These are phyloP conservation scores for Pythium pectinolyticum DNA, from an alignment of 352 stramenopile species.

Conservation along the genomic window DNA sequence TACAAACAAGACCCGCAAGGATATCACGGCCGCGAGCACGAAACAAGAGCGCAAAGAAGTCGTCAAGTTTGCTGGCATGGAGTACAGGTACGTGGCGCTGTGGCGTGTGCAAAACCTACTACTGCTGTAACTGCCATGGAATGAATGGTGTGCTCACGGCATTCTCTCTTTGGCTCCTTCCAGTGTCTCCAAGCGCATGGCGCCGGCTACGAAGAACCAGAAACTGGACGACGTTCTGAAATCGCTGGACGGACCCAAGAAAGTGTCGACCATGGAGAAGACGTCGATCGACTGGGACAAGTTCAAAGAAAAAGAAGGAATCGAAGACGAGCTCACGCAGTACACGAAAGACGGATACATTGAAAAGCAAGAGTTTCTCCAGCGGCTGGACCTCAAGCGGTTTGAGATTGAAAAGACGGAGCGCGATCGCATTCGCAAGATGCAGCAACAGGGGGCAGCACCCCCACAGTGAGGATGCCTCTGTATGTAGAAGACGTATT, in stretches of 20 bases:
- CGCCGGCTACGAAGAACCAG: slow-evolving; percentile 28
- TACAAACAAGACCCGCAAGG: slow-evolving; percentile 46
- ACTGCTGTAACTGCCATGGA: background rate
- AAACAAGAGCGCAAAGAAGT: slow-evolving; percentile 44
- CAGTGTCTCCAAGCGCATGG: slow-evolving; percentile 31
- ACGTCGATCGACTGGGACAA: slow-evolving; percentile 94
- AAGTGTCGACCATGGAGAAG: slow-evolving; percentile 95
- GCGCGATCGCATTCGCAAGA: slow-evolving; percentile 71
- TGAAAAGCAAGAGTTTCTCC: slow-evolving; percentile 95
- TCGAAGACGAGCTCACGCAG: slow-evolving; percentile 92
- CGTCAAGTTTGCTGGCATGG: slow-evolving; percentile 84
- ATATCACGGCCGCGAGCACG: slow-evolving; percentile 33
- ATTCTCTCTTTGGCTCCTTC: background rate
- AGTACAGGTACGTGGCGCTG: slow-evolving; percentile 71
- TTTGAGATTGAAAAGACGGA: slow-evolving; percentile 91
- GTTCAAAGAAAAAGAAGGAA: slow-evolving; percentile 92
- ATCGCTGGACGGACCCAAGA: slow-evolving; percentile 87
- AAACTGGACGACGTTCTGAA: slow-evolving; percentile 85
- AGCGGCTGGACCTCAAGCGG: slow-evolving; percentile 83
- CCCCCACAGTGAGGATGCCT: slow-evolving; percentile 17
- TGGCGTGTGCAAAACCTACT: too few species aligned
- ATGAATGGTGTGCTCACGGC: slow-evolving; percentile 22
- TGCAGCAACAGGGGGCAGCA: slow-evolving; percentile 40
- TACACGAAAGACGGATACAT: slow-evolving; percentile 94
- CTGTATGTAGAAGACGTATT: too few species aligned